Evolutionary conservation across 306 rosid species (phyloP), one percentile per base, ranked within the genome.

Genomic region (Neltuma alba): DNA sequence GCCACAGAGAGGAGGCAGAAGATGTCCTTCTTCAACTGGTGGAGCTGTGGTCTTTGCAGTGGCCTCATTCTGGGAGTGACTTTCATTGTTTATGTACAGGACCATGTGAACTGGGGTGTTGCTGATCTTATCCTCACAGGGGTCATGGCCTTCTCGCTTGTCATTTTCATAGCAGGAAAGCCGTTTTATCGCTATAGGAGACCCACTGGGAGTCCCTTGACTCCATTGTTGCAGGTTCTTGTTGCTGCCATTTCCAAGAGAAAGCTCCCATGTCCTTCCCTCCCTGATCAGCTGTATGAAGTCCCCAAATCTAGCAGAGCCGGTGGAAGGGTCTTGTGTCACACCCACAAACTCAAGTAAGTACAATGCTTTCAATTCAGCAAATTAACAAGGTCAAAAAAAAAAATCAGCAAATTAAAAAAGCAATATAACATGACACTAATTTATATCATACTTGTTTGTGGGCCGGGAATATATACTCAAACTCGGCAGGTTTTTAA

Each of bases 11-110:
- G 96, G 57, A 82, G 60, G 37, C 92, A 91, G 70, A 95, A 93
- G 87, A 91, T 95, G 99, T 91, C 99, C 2, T 95, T 82, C 80
- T 95, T 95, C 89, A 95, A 95, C 30, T 95, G 99, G 99, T 95
- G 99, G 99, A 95, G 75, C 76, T 86, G 85, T 87, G 92, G 89
- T 2, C 90, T 95, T 2, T 95, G 99, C 70, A 79, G 81, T 58
- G 99, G 99, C 16, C 84, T 95, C 47, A 47, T 95, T 18, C 44
- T 90, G 7, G 99, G 99, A 74, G 99, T 92, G 3, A 95, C 99
- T 20, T 45, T 95, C 18, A 78, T 95, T 74, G 98, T 95, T 28
- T 95, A 91, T 13, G 85, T 93, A 11, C 96, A 95, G 79, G 98
- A 95, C 52, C 92, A 87, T 70, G 80, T 90, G 11, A 85, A 86